Conservation (phyloP, 2,329 filamentous ascomycete species). For the Aspergillus uvarum region DNA sequence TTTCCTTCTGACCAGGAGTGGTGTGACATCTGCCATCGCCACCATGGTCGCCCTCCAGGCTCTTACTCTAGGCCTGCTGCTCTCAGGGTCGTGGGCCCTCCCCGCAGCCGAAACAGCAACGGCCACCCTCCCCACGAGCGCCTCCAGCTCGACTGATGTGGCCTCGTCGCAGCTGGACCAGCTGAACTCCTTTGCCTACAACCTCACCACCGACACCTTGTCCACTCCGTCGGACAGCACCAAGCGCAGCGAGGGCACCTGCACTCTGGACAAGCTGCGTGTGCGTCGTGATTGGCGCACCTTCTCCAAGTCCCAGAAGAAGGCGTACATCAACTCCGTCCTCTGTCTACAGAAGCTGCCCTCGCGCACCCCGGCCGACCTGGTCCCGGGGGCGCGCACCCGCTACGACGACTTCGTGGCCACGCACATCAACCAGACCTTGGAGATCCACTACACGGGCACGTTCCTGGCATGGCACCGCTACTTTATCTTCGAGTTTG, state of each 20-base stretch:
- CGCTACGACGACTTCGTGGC: conserved; percentile 55
- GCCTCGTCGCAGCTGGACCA: conserved; percentile 18
- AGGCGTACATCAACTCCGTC: conserved; percentile 10
- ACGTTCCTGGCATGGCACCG: conserved; percentile 38
- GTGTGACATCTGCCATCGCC: not conserved
- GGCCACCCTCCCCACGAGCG: conserved; percentile 2
- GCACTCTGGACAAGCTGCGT: conserved; percentile 16
- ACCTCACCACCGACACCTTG: conserved; percentile 11
- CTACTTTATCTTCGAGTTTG: conserved; percentile 33
- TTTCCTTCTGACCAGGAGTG: not conserved
- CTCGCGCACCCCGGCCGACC: not conserved
- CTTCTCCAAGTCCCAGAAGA: conserved; percentile 35
- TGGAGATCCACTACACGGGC: conserved; percentile 42
- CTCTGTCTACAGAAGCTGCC: conserved; percentile 3
- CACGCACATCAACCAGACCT: conserved; percentile 51
- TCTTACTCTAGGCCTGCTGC: conserved; percentile 16
- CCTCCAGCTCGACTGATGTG: conserved; percentile 8
- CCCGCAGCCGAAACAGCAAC: conserved; percentile 10
- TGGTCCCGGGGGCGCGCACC: not conserved
- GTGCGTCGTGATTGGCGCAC: conserved; percentile 31
- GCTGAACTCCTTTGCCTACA: conserved; percentile 18
- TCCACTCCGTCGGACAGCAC: not conserved
- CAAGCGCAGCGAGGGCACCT: conserved; percentile 15
- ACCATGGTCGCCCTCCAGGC: conserved; percentile 19
- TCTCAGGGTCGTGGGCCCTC: conserved; percentile 15